Percentiles rank a stretch among this genome's conserved stretches.
phyloP scores from a whole-genome alignment of 805 yeast genomes.

The Ogataea pilisensis region DNA sequence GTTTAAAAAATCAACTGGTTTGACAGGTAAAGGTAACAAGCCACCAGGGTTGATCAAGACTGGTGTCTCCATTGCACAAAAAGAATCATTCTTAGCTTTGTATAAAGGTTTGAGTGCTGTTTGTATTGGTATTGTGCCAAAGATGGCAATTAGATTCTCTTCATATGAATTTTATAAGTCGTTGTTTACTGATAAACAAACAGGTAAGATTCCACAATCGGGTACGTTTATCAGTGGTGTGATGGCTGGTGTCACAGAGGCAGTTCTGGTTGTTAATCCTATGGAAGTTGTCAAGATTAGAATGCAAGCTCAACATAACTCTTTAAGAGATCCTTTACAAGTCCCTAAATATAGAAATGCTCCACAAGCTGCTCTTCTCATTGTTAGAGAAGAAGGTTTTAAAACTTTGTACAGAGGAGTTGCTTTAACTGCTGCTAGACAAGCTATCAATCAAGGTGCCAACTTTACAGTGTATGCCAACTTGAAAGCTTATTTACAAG shows the following conservation, averaged over 20 bases:
- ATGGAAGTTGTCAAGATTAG: conserved; percentile 97
- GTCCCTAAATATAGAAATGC: conserved; percentile 89
- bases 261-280: conserved; percentile 91
- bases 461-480: conserved; percentile 93
- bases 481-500: conserved; percentile 66
- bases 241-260: conserved; percentile 96
- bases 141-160: conserved; percentile 95
- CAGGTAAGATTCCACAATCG: conserved; percentile 66
- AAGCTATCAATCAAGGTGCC: conserved; percentile 97
- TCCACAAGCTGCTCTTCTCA: conserved; percentile 80
- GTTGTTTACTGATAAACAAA: conserved; percentile 51
- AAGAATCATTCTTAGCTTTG: conserved; percentile 80
- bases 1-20: conserved; percentile 60
- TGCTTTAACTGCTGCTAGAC: conserved; percentile 92
- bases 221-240: conserved; percentile 89
- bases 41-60: conserved; percentile 86
- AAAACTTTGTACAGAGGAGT: conserved; percentile 91
- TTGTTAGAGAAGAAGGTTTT: conserved; percentile 88
- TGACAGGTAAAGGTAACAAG: conserved; percentile 35
- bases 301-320: conserved; percentile 93
- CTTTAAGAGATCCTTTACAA: conserved; percentile 73
- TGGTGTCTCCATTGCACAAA: conserved; percentile 69
- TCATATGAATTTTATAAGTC: conserved; percentile 87
- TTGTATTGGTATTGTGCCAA: conserved; percentile 94
- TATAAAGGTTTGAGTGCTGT: conserved; percentile 98